These are phyloP conservation scores for Ceratocystis papillata DNA, from an alignment of 2,329 filamentous ascomycete genomes.

Conservation along the genomic window DNA sequence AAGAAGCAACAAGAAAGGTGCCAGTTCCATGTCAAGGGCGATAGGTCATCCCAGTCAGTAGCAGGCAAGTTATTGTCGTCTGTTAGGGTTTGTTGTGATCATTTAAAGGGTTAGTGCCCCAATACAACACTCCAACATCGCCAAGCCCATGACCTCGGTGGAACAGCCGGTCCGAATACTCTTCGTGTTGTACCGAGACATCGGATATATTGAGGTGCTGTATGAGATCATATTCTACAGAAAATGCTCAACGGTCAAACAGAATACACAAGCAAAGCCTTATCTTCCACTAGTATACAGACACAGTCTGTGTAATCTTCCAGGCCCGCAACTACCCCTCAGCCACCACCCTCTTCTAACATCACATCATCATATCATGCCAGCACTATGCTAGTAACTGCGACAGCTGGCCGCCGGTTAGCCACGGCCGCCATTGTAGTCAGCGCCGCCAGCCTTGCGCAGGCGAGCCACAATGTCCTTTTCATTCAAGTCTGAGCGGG, in stretches of 20 bases:
- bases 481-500: slow-evolving; percentile 50
- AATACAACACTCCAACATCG: neutral
- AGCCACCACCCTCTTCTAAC: neutral
- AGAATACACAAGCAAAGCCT: slow-evolving; percentile 12
- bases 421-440: slow-evolving; percentile 57
- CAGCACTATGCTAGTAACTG: neutral
- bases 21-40: neutral
- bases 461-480: slow-evolving; percentile 49
- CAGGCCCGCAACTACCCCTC: neutral
- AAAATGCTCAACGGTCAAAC: slow-evolving; percentile 8
- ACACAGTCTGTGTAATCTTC: slow-evolving; percentile 3
- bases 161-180: neutral
- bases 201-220: slow-evolving; percentile 17
- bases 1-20: neutral
- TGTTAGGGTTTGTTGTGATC: no score
- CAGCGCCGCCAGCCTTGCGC: slow-evolving; percentile 56
- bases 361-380: neutral
- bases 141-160: neutral
- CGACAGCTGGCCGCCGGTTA: slow-evolving; percentile 27
- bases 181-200: neutral
- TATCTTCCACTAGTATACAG: neutral
- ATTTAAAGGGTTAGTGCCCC: no score
- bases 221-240: slow-evolving; percentile 12
- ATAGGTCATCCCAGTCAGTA: no score
- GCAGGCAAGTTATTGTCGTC: no score